These are phyloP conservation scores for Linnemannia elongata DNA, from an alignment of 192 early-diverging fungal genomes.

Conservation along the genomic window DNA sequence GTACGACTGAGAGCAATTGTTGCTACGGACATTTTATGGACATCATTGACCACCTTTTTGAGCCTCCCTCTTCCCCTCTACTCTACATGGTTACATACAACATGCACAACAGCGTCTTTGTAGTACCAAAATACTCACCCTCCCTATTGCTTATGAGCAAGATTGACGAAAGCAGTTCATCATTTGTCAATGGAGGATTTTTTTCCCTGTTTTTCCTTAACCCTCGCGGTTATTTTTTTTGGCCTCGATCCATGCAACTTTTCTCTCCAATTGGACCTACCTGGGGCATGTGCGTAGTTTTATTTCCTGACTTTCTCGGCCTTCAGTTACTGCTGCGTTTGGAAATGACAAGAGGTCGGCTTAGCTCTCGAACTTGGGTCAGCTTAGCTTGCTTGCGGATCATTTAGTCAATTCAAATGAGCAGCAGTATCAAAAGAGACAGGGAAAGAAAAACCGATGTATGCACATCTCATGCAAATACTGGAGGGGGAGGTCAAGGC, in stretches of 20 bases:
- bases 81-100: not conserved
- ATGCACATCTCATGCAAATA: not conserved
- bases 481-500: not conserved
- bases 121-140: not conserved
- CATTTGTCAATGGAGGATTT: not conserved
- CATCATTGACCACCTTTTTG: slow-evolving; percentile 1
- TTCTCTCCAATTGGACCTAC: too few species aligned
- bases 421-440: not conserved
- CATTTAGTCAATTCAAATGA: not conserved
- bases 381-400: not conserved
- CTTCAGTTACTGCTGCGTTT: too few species aligned
- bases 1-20: slow-evolving; percentile 1
- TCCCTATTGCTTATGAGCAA: not conserved
- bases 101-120: not conserved
- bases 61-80: not conserved
- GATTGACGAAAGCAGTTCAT: not conserved
- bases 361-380: not conserved
- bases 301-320: too few species aligned
- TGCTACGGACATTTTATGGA: not conserved
- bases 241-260: not conserved
- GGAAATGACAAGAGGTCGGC: not conserved
- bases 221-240: not conserved
- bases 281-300: too few species aligned
- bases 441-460: not conserved
- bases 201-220: not conserved